Evolutionary conservation across 257 asterid genomes (phyloP).

Genomic region (Galeopsis tetrahit): DNA sequence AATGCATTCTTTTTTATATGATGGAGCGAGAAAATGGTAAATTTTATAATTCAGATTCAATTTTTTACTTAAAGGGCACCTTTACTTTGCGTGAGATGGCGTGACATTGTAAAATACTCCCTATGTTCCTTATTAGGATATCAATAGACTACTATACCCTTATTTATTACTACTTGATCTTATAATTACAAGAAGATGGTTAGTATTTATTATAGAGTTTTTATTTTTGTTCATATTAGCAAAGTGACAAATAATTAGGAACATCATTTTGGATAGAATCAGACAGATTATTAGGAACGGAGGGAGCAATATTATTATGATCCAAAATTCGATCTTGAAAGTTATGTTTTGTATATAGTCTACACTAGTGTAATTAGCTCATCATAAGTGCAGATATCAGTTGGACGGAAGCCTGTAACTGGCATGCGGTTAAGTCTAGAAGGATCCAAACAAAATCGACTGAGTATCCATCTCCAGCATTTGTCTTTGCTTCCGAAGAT

Average conservation of each 20-base stretch:
- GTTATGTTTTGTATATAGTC: neutral
- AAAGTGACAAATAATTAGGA: no score
- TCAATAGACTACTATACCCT: no score
- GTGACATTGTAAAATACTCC: neutral
- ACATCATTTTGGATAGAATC: no score
- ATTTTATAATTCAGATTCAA: neutral
- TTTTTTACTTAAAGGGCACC: neutral
- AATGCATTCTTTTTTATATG: neutral
- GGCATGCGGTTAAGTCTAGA: constrained; percentile 77
- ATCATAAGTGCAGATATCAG: constrained; percentile 58
- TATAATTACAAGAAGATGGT: no score
- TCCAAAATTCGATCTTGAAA: neutral
- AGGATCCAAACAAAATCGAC: constrained; percentile 73
- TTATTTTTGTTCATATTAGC: no score
- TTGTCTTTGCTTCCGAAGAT: constrained; percentile 65
- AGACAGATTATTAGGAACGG: no score
- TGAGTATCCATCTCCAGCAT: constrained; percentile 71
- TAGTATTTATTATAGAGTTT: no score
- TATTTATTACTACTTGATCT: no score
- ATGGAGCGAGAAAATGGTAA: neutral
- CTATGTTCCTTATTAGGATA: no score
- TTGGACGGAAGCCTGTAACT: constrained; percentile 82
- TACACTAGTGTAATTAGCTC: constrained; percentile 19
- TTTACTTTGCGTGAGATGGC: neutral
- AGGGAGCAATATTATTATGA: no score